A percentile compares a stretch with the other conserved stretches of the same genome.
Conservation (phyloP, 2,329 filamentous ascomycete species). For the Diaporthe vaccinii region DNA sequence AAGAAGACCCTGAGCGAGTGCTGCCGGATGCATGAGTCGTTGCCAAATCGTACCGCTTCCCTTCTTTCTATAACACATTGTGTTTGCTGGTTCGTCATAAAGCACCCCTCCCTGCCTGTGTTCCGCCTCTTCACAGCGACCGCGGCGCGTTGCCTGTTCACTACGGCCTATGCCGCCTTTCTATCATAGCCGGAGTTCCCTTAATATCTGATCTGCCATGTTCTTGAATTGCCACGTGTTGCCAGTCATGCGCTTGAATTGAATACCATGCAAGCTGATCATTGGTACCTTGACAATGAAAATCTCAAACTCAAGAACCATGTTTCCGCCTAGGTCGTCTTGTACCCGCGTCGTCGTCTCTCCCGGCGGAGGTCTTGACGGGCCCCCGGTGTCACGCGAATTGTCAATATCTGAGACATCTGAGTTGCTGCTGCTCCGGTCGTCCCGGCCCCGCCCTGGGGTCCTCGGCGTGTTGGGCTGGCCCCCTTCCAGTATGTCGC, state of each 20-base stretch:
- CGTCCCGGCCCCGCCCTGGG: slow-evolving; percentile 59
- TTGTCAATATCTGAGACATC: slow-evolving; percentile 83
- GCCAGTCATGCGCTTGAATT: slow-evolving; percentile 96
- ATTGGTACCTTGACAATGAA: slow-evolving; percentile 97
- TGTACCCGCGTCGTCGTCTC: slow-evolving; percentile 95
- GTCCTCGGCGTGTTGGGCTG: slow-evolving; percentile 63
- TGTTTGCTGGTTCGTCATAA: slow-evolving; percentile 26
- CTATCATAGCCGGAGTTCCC: slow-evolving; percentile 81
- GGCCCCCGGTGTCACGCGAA: slow-evolving; percentile 53
- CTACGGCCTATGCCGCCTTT: neutral
- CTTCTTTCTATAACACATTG: slow-evolving; percentile 28
- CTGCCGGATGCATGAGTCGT: slow-evolving; percentile 31
- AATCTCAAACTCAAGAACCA: slow-evolving; percentile 93
- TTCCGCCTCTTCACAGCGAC: slow-evolving; percentile 12
- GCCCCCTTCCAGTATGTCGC: slow-evolving; percentile 66
- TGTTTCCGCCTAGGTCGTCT: slow-evolving; percentile 86
- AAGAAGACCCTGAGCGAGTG: slow-evolving; percentile 9
- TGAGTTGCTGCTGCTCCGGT: slow-evolving; percentile 87
- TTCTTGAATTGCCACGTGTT: slow-evolving; percentile 99
- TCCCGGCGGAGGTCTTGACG: slow-evolving; percentile 73
- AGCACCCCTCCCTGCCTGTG: neutral
- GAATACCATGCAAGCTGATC: slow-evolving; percentile 92
- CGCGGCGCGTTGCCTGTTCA: neutral
- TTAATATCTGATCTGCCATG: slow-evolving; percentile 95
- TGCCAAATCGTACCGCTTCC: slow-evolving; percentile 29